Conservation (phyloP, 1,139 yeast genomes). For the Zygotorulaspora mrakii region DNA sequence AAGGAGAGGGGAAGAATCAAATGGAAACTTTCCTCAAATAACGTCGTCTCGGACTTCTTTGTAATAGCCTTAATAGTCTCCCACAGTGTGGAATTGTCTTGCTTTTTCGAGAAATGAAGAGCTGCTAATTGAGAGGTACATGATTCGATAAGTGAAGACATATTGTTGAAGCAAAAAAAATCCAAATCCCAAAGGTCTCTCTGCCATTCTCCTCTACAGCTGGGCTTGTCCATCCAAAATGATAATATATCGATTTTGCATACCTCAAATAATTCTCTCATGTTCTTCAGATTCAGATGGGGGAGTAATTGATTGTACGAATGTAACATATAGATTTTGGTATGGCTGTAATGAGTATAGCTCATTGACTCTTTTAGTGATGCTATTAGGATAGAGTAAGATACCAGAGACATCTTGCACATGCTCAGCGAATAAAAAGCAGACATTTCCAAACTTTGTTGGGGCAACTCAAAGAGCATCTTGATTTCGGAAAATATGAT, state of each 20-base stretch:
- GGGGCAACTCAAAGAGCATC: conserved; percentile 19
- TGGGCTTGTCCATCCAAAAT: conserved; percentile 18
- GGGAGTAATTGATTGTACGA: conserved; percentile 13
- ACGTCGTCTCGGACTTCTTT: conserved; percentile 19
- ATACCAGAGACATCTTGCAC: conserved; percentile 16
- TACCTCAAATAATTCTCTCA: conserved; percentile 21
- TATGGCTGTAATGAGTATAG: conserved; percentile 36
- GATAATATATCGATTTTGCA: conserved; percentile 26
- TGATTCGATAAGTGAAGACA: conserved; percentile 17
- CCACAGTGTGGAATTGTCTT: conserved; percentile 14
- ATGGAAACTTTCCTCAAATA: conserved; percentile 41
- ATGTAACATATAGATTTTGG: conserved; percentile 36
- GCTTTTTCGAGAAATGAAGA: conserved; percentile 26
- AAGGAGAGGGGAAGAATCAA: conserved; percentile 45
- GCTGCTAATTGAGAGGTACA: conserved; percentile 23
- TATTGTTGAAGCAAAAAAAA: conserved; percentile 26
- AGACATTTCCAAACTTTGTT: conserved; percentile 23
- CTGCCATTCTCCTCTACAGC: neutral
- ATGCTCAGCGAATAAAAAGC: conserved; percentile 22
- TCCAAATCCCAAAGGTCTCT: conserved; percentile 26
- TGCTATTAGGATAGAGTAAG: conserved; percentile 18
- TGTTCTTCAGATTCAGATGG: conserved; percentile 10
- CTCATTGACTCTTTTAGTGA: conserved; percentile 18
- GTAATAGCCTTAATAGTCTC: conserved; percentile 7
- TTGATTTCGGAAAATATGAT: conserved; percentile 29